Evolutionary conservation across 2,329 filamentous ascomycete genomes (phyloP).

Genomic region (Penicillium sp.): DNA sequence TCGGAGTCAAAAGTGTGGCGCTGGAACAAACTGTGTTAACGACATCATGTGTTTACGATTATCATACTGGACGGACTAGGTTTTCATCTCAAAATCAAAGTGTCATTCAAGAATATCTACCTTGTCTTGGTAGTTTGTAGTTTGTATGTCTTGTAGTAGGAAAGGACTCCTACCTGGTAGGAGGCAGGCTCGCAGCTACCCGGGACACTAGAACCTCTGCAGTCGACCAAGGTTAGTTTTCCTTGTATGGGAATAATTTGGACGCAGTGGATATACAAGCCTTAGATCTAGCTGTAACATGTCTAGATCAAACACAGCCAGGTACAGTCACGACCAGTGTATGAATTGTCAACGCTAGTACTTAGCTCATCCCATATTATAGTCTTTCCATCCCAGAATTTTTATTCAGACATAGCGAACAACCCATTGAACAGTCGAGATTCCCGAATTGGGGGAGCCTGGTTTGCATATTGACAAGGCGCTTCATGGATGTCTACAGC

Average conservation of each 20-base stretch:
- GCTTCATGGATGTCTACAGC: too few relatives aligned
- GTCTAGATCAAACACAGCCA: too few relatives aligned
- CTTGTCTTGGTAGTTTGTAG: not conserved
- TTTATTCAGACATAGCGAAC: too few relatives aligned
- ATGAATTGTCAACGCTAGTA: too few relatives aligned
- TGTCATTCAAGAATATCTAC: slow-evolving; percentile 1
- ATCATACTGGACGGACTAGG: slow-evolving; percentile 15
- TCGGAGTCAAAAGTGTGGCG: slow-evolving; percentile 21
- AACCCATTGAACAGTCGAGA: too few relatives aligned
- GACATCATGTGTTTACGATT: slow-evolving; percentile 27
- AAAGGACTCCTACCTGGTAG: not conserved
- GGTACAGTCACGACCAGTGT: too few relatives aligned
- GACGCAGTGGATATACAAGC: not conserved
- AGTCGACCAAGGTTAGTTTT: not conserved
- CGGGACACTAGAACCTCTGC: not conserved
- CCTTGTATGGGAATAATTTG: not conserved
- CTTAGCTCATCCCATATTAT: too few relatives aligned
- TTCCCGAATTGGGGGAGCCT: too few relatives aligned
- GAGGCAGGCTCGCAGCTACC: not conserved
- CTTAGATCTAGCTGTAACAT: too few relatives aligned
- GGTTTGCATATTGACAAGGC: too few relatives aligned
- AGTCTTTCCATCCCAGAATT: too few relatives aligned
- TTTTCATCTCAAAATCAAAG: slow-evolving; percentile 7
- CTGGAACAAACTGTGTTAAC: slow-evolving; percentile 19
- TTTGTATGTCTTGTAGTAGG: not conserved